Conservation (phyloP, 2,329 filamentous ascomycete genomes). For the Microsporum audouinii region DNA sequence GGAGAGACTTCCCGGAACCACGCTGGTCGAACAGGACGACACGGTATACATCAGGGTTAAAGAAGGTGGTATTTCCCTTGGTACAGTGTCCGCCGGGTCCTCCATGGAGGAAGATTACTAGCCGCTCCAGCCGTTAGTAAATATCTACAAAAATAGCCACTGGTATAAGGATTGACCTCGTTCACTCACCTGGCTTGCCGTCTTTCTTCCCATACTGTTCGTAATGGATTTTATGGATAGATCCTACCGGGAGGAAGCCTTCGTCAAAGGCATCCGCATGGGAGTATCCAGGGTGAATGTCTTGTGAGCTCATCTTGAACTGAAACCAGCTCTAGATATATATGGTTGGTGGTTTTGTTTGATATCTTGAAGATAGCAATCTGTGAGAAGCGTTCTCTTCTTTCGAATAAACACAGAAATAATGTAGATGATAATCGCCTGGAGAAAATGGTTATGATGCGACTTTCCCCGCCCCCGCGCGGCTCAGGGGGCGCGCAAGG, state of each 20-base stretch:
- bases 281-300: constrained; percentile 17
- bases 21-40: constrained; percentile 40
- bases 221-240: constrained; percentile 29
- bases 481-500: not conserved
- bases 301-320: not conserved
- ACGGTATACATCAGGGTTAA: constrained; percentile 36
- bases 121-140: not conserved
- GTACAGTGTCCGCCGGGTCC: constrained; percentile 32
- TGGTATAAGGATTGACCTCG: not conserved
- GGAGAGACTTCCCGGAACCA: constrained; percentile 35
- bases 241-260: constrained; percentile 24
- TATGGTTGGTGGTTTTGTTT: not conserved
- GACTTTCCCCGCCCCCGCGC: not conserved
- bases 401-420: not conserved
- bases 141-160: not conserved
- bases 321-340: not conserved
- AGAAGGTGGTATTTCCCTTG: constrained; percentile 31
- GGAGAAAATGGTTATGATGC: too few relatives aligned
- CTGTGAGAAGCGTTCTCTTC: not conserved
- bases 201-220: constrained; percentile 30
- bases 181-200: constrained; percentile 27
- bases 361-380: not conserved
- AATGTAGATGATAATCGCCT: too few relatives aligned
- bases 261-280: constrained; percentile 27
- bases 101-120: constrained; percentile 36